phyloP scores from a whole-genome alignment of 371 early-diverging fungal species.

The Smittium culicis region DNA sequence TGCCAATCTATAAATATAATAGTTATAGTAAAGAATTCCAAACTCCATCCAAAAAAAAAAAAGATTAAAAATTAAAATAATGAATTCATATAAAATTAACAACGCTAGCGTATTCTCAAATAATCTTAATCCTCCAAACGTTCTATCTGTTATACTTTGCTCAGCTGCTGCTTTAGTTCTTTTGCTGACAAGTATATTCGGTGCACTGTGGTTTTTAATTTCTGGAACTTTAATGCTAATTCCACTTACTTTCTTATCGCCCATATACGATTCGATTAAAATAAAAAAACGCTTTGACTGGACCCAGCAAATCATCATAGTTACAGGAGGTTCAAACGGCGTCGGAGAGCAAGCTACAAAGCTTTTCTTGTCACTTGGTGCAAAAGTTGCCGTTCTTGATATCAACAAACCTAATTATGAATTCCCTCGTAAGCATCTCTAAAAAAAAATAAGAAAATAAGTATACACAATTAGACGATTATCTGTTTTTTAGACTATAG shows the following conservation, averaged over 20 bases:
- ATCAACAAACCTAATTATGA: conserved; percentile 12
- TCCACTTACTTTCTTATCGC: not conserved
- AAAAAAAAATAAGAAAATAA: too few species aligned
- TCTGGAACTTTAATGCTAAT: not conserved
- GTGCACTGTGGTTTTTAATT: not conserved
- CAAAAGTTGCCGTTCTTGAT: conserved; percentile 21
- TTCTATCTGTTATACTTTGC: not conserved
- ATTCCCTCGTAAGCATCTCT: too few species aligned
- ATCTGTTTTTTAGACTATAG: not conserved
- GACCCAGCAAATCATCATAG: conserved; percentile 17
- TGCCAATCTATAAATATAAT: too few species aligned
- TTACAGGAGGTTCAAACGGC: conserved; percentile 27
- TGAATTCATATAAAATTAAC: too few species aligned
- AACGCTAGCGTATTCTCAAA: too few species aligned
- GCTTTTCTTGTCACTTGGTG: conserved; percentile 8
- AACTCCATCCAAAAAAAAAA: too few species aligned
- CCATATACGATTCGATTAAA: not conserved
- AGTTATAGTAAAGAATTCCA: too few species aligned
- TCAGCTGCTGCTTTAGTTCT: not conserved
- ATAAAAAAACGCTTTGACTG: conserved; percentile 13
- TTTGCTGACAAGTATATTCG: not conserved
- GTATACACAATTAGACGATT: not conserved
- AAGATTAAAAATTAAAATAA: too few species aligned
- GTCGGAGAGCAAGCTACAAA: conserved; percentile 19
- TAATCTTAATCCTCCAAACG: too few species aligned